These are phyloP conservation scores for Aspergillus persii DNA, from an alignment of 2,329 filamentous ascomycete species.

Conservation along the genomic window DNA sequence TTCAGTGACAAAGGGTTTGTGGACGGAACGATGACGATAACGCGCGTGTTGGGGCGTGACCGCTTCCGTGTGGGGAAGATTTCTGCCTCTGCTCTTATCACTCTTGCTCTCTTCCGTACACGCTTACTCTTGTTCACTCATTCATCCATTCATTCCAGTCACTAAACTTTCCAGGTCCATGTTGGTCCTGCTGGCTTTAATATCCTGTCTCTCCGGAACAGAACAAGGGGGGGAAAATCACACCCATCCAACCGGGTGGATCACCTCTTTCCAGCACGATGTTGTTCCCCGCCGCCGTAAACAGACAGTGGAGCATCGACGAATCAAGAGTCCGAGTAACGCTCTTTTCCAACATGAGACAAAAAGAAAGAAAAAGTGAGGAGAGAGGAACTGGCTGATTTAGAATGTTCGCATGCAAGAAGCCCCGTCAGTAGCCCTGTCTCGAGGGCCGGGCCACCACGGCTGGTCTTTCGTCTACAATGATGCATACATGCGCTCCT, in stretches of 20 bases:
- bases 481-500: too few relatives aligned
- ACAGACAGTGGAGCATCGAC: slow-evolving; percentile 13
- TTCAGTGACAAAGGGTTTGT: slow-evolving; percentile 1
- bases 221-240: background rate
- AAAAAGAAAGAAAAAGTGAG: background rate
- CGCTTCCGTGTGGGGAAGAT: slow-evolving; percentile 21
- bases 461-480: too few relatives aligned
- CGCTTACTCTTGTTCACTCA: background rate
- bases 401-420: background rate
- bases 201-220: background rate
- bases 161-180: background rate
- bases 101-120: background rate
- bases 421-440: background rate
- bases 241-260: background rate
- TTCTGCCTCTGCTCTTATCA: background rate
- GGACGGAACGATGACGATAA: slow-evolving; percentile 14
- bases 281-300: slow-evolving; percentile 11
- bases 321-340: background rate
- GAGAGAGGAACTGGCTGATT: background rate
- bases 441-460: background rate
- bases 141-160: background rate
- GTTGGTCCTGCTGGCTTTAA: background rate
- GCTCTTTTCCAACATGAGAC: background rate
- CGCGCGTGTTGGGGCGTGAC: slow-evolving; percentile 16
- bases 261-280: background rate